These are phyloP conservation scores for Nakazawaea wickerhamii DNA, from an alignment of 805 yeast genomes.

Conservation along the genomic window DNA sequence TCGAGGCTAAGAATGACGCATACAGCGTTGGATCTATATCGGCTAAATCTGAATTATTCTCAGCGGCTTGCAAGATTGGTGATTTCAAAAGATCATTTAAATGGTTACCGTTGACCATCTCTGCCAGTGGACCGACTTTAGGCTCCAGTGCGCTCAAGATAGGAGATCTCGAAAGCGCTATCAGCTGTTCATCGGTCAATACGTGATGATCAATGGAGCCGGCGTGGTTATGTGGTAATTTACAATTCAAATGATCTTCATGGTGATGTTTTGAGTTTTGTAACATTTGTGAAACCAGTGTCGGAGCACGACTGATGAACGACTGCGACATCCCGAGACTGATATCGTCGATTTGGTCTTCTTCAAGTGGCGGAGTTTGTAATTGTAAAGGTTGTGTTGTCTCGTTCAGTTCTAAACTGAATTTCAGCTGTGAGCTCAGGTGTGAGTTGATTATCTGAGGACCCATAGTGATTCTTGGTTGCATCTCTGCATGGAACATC, in stretches of 20 bases:
- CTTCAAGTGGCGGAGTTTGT: conserved; percentile 12
- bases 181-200: conserved; percentile 45
- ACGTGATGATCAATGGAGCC: conserved; percentile 23
- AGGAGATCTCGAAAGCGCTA: conserved; percentile 51
- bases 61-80: conserved; percentile 40
- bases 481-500: conserved; percentile 94
- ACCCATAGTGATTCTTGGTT: conserved; percentile 32
- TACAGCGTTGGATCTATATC: conserved; percentile 58
- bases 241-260: conserved; percentile 28
- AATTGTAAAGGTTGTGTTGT: conserved; percentile 3
- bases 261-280: conserved; percentile 14
- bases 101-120: conserved; percentile 28
- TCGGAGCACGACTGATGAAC: conserved; percentile 34
- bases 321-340: conserved; percentile 32
- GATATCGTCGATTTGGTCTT: conserved; percentile 27
- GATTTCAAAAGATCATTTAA: conserved; percentile 22
- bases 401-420: neutral
- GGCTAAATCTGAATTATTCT: conserved; percentile 33
- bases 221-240: conserved; percentile 28
- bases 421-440: neutral
- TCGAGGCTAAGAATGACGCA: conserved; percentile 68
- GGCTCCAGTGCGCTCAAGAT: conserved; percentile 57
- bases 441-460: conserved; percentile 14
- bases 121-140: conserved; percentile 39
- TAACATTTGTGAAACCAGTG: conserved; percentile 31